Conservation (phyloP, 108 stramenopile genomes). For the Discostella stelligeroides region DNA sequence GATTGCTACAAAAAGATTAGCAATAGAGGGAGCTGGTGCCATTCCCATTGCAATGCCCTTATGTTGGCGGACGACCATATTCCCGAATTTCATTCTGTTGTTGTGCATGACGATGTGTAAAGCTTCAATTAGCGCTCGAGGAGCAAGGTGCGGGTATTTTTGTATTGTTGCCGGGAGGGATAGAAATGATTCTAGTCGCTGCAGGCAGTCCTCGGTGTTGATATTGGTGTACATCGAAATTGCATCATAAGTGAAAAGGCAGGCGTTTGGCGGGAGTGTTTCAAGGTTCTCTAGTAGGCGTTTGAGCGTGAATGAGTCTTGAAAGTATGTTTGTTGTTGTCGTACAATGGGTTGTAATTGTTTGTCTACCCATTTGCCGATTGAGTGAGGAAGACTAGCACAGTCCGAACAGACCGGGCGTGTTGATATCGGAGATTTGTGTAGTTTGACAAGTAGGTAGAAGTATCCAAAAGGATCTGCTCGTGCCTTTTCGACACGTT, state of each 20-base stretch:
- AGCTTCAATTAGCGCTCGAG: neutral
- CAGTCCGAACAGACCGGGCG: constrained; percentile 4
- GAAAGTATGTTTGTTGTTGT: constrained; percentile 4
- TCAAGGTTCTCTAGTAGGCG: neutral
- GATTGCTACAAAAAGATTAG: too few relatives aligned
- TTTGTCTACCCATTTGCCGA: too few relatives aligned
- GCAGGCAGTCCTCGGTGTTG: too few relatives aligned
- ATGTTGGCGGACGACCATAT: neutral
- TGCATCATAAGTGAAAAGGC: too few relatives aligned
- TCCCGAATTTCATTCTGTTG: neutral
- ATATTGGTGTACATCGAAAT: too few relatives aligned
- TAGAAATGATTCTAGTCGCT: neutral
- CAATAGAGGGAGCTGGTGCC: neutral
- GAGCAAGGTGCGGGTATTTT: neutral
- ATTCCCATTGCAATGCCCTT: constrained; percentile 3
- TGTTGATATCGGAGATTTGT: neutral
- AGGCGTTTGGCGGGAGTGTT: too few relatives aligned
- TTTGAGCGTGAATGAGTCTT: constrained; percentile 13
- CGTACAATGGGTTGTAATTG: neutral
- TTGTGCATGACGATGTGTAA: neutral
- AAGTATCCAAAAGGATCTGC: neutral
- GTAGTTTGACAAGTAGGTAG: too few relatives aligned
- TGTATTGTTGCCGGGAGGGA: neutral
- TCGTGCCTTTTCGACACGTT: neutral
- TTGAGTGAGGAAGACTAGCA: too few relatives aligned